These are phyloP conservation scores for Quercus berberidifolia DNA, from an alignment of 306 rosid genomes.

Conservation along the genomic window DNA sequence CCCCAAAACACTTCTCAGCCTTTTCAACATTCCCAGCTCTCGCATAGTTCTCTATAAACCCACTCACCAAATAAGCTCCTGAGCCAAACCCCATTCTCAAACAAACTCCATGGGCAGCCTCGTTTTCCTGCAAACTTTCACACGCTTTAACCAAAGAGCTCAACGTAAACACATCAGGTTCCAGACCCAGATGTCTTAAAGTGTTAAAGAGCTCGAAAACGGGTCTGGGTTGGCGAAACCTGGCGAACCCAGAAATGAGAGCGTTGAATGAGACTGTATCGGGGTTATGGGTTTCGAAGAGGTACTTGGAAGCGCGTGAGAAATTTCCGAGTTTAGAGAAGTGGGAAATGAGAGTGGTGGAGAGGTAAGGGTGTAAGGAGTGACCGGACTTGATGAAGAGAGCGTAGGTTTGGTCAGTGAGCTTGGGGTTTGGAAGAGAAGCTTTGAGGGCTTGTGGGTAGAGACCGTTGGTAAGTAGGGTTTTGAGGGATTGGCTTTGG, in stretches of 20 bases:
- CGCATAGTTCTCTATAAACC: conserved; percentile 14
- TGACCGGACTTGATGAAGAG: background rate
- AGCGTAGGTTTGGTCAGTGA: background rate
- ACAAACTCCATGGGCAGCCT: conserved; percentile 17
- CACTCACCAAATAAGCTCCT: conserved; percentile 10
- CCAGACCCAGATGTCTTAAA: conserved; percentile 10
- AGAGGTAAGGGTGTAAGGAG: background rate
- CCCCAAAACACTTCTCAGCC: conserved; percentile 22
- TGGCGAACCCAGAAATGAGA: conserved; percentile 11
- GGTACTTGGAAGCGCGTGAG: background rate
- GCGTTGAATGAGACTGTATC: conserved; percentile 11
- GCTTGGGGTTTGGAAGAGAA: background rate
- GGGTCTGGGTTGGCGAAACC: background rate
- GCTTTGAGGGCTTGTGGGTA: conserved; percentile 9
- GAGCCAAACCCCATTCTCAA: conserved; percentile 16
- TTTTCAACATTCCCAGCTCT: conserved; percentile 11
- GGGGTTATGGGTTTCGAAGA: background rate
- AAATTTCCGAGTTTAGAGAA: background rate
- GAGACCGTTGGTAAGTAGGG: background rate
- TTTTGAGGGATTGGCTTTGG: background rate
- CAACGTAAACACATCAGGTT: conserved; percentile 11
- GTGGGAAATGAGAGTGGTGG: background rate
- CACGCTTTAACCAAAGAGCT: conserved; percentile 20
- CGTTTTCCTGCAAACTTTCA: conserved; percentile 10
- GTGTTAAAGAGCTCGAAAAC: conserved; percentile 1